Conservation (phyloP, 768 basidiomycete genomes). For the Russula emetica region DNA sequence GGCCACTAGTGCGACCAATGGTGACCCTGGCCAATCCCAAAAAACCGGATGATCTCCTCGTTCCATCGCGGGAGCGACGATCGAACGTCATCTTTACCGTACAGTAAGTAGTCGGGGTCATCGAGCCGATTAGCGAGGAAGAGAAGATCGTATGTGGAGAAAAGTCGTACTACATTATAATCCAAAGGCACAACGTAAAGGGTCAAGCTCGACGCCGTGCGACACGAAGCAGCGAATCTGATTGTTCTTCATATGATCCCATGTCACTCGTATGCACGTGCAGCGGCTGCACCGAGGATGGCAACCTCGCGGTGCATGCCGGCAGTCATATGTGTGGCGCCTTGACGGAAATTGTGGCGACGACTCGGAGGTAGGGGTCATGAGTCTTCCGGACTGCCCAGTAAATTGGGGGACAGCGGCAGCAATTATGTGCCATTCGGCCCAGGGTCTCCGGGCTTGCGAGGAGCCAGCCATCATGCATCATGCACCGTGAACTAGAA, state of each 20-base stretch:
- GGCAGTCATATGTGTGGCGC: conserved; percentile 64
- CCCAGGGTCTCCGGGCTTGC: too few species aligned
- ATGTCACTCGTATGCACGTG: conserved; percentile 91
- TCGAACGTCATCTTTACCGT: conserved; percentile 67
- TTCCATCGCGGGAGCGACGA: conserved; percentile 62
- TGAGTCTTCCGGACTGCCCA: conserved; percentile 53
- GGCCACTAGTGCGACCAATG: conserved; percentile 92
- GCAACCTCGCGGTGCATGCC: conserved; percentile 48
- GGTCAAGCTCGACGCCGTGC: conserved; percentile 93
- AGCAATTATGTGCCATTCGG: too few species aligned
- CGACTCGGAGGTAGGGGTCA: conserved; percentile 76
- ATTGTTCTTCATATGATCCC: conserved; percentile 93
- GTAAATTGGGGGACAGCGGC: conserved; percentile 43
- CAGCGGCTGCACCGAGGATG: conserved; percentile 74
- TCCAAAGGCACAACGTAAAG: conserved; percentile 99
- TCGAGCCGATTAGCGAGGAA: conserved; percentile 99
- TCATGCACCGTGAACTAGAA: too few species aligned
- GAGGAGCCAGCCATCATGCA: too few species aligned
- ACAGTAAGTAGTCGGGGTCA: conserved; percentile 90
- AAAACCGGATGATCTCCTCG: conserved; percentile 81
- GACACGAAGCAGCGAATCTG: conserved; percentile 94
- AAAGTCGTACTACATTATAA: conserved; percentile 68
- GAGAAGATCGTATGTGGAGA: conserved; percentile 77
- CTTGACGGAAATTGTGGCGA: conserved; percentile 78
- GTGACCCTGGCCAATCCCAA: conserved; percentile 98